Conservation (phyloP, 306 rosid genomes). For the Trifolium pratense region DNA sequence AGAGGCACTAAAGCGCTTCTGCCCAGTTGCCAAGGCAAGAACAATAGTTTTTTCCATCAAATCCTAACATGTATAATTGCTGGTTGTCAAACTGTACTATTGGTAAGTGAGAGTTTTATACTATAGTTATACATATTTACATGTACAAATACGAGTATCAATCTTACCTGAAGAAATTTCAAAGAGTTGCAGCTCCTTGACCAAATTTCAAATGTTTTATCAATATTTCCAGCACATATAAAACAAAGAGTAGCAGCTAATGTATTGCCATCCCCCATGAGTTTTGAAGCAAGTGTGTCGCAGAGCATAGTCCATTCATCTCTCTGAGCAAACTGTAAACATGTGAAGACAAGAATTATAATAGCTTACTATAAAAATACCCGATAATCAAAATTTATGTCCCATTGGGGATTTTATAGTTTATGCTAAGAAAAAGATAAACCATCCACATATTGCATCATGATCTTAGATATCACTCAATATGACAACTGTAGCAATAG, state of each 20-base stretch:
- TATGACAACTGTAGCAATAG: slow-evolving; percentile 13
- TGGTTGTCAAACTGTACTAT: slow-evolving; percentile 42
- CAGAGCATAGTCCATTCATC: slow-evolving; percentile 95
- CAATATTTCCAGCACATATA: slow-evolving; percentile 98
- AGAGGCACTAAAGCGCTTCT: slow-evolving; percentile 89
- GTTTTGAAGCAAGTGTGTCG: slow-evolving; percentile 93
- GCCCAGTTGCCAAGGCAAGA: slow-evolving; percentile 96
- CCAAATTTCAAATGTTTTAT: slow-evolving; percentile 98
- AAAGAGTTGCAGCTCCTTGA: slow-evolving; percentile 87
- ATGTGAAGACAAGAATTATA: slow-evolving; percentile 39
- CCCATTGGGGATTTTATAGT: slow-evolving; percentile 13
- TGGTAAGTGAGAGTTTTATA: slow-evolving; percentile 8
- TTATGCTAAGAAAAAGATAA: not conserved
- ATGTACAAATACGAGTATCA: slow-evolving; percentile 32
- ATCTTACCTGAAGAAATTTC: slow-evolving; percentile 88
- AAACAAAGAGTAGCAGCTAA: slow-evolving; percentile 95
- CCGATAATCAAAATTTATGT: slow-evolving; percentile 16
- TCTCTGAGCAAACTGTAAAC: slow-evolving; percentile 87
- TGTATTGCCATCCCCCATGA: slow-evolving; percentile 81
- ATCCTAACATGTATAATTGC: slow-evolving; percentile 60
- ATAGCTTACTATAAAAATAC: slow-evolving; percentile 33
- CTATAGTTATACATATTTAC: not conserved
- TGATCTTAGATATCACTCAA: not conserved
- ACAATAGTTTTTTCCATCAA: slow-evolving; percentile 99
- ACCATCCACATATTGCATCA: slow-evolving; percentile 12